Conservation (phyloP, 257 asterid species). For the Solanum bulbocastanum region DNA sequence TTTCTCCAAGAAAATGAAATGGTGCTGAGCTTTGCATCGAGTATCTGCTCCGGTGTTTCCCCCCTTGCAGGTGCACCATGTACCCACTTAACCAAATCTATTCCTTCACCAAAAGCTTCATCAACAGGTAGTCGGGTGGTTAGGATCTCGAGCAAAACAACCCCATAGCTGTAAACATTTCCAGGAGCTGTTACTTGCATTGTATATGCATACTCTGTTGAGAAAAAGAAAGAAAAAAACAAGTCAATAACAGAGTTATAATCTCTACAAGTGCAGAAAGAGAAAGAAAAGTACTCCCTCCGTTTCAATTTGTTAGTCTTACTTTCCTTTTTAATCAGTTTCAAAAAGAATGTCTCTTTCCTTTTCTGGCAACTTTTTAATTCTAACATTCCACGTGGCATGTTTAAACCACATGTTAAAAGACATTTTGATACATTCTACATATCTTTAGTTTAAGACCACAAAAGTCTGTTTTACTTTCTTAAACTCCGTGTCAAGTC, state of each 20-base stretch:
- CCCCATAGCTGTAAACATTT: slow-evolving; percentile 94
- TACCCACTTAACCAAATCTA: slow-evolving; percentile 98
- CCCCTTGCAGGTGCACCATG: slow-evolving; percentile 79
- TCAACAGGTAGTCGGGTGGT: slow-evolving; percentile 74
- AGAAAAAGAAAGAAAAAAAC: not conserved
- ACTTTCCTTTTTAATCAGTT: not conserved
- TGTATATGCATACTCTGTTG: slow-evolving; percentile 88
- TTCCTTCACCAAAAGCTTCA: slow-evolving; percentile 94
- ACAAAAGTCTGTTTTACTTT: too few species aligned
- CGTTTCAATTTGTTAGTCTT: not conserved
- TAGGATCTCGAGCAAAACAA: slow-evolving; percentile 84
- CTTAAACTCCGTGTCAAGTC: not conserved
- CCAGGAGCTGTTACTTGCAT: slow-evolving; percentile 99
- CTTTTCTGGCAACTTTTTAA: not conserved
- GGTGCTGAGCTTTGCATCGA: slow-evolving; percentile 82
- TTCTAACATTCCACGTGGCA: not conserved
- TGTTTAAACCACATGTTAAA: not conserved
- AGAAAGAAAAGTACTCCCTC: not conserved
- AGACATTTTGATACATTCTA: not conserved
- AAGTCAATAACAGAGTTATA: not conserved
- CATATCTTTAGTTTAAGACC: not conserved
- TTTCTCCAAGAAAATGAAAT: slow-evolving; percentile 86
- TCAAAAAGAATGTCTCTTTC: not conserved
- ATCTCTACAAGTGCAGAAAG: not conserved
- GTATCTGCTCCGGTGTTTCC: slow-evolving; percentile 98